phyloP scores from a whole-genome alignment of 2,329 filamentous ascomycete genomes.

The Pleoardoris graminearum region DNA sequence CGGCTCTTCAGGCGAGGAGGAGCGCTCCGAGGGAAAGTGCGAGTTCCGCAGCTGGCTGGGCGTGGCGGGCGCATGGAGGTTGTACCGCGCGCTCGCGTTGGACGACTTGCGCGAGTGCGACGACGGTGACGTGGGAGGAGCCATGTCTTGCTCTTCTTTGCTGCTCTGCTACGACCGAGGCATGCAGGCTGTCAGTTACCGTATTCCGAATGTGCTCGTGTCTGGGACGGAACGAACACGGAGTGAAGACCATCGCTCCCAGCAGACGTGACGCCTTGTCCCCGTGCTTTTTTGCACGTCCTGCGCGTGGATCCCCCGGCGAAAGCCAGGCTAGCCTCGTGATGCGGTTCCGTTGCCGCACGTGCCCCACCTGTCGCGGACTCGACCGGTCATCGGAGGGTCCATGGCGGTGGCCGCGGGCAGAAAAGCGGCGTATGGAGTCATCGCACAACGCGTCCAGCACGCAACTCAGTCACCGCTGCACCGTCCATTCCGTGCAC shows the following conservation, averaged over 20 bases:
- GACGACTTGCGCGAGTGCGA: slow-evolving; percentile 40
- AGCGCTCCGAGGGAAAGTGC: slow-evolving; percentile 46
- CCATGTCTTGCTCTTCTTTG: not conserved
- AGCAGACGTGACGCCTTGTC: slow-evolving; percentile 15
- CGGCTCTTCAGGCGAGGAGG: slow-evolving; percentile 49
- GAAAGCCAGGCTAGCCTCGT: not conserved
- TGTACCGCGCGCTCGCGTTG: slow-evolving; percentile 29
- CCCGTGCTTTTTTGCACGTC: not conserved
- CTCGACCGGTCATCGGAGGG: slow-evolving; percentile 1
- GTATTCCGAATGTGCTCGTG: slow-evolving; percentile 19
- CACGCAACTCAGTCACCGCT: slow-evolving; percentile 8
- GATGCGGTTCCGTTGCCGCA: slow-evolving; percentile 24
- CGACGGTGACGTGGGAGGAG: slow-evolving; percentile 12
- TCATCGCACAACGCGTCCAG: slow-evolving; percentile 19
- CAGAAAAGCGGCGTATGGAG: slow-evolving; percentile 29
- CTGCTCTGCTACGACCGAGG: not conserved
- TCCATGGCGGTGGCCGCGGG: slow-evolving; percentile 8
- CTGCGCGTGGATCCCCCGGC: not conserved
- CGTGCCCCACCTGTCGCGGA: slow-evolving; percentile 21
- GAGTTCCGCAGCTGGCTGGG: slow-evolving; percentile 49
- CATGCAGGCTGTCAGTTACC: slow-evolving; percentile 15
- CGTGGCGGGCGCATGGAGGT: slow-evolving; percentile 40
- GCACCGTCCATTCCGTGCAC: slow-evolving; percentile 23
- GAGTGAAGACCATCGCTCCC: slow-evolving; percentile 10
- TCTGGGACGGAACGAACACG: slow-evolving; percentile 10